A percentile compares a stretch with the other conserved stretches of the same genome.
Evolutionary conservation across 305 asterid species (phyloP).

Genomic region (Andrographis paniculata): DNA sequence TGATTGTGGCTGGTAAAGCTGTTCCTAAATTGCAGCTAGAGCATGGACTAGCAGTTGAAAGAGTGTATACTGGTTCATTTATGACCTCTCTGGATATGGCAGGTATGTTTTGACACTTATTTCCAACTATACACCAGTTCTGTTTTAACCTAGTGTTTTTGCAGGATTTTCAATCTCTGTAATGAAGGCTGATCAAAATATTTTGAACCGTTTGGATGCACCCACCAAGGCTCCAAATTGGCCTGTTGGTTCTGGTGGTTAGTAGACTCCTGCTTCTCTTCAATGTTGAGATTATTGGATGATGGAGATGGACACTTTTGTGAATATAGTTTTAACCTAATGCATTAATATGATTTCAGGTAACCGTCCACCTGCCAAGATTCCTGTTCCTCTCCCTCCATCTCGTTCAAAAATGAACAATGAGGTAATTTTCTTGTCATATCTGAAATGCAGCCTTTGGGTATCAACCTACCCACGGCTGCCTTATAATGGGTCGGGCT

Average conservation of each 20-base stretch:
- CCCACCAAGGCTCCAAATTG: constrained; percentile 94
- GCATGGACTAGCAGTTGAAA: constrained; percentile 95
- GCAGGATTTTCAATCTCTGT: constrained; percentile 91
- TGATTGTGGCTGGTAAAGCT: constrained; percentile 94
- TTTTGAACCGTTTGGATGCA: constrained; percentile 75
- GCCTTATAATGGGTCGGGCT: too few species aligned
- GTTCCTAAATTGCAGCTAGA: constrained; percentile 87
- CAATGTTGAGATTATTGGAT: constrained; percentile 7
- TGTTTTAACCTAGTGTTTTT: constrained; percentile 10
- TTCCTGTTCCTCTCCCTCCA: constrained; percentile 88
- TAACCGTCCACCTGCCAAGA: constrained; percentile 82
- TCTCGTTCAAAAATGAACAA: constrained; percentile 50
- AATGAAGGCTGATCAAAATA: constrained; percentile 73
- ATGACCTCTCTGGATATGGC: constrained; percentile 99
- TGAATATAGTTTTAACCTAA: too few species aligned
- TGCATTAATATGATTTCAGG: constrained; percentile 36
- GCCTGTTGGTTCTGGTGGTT: constrained; percentile 94
- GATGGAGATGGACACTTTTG: constrained; percentile 1
- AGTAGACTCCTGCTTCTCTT: constrained; percentile 17
- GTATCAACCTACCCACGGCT: too few species aligned
- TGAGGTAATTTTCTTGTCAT: too few species aligned
- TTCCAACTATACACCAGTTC: constrained; percentile 8
- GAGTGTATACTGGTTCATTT: constrained; percentile 96
- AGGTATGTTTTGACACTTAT: constrained; percentile 33
- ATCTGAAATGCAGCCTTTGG: too few species aligned